Conservation (phyloP, 345 rosid genomes). For the Heritiera fomes region DNA sequence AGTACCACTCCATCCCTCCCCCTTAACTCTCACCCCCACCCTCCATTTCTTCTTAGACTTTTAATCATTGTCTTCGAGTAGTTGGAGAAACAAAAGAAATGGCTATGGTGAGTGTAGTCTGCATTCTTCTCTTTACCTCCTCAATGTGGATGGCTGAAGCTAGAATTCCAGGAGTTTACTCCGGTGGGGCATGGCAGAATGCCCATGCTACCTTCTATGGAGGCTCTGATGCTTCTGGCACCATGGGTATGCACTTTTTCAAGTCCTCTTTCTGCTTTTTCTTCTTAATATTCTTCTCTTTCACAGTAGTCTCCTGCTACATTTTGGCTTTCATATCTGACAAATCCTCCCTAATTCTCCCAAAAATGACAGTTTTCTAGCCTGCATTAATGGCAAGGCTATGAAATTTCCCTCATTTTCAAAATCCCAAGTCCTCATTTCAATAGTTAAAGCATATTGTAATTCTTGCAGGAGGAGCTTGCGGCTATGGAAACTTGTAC, state of each 20-base stretch:
- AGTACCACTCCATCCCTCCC: constrained; percentile 10
- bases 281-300: not conserved
- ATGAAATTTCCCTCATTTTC: not conserved
- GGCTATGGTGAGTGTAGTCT: constrained; percentile 17
- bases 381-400: not conserved
- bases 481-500: constrained; percentile 78
- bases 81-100: not conserved
- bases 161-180: constrained; percentile 75
- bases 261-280: not conserved
- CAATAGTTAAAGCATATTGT: not conserved
- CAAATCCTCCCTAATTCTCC: not conserved
- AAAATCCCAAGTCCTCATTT: not conserved
- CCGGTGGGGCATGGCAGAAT: constrained; percentile 65
- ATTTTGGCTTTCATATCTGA: not conserved
- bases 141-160: constrained; percentile 48
- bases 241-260: constrained; percentile 56
- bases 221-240: constrained; percentile 85
- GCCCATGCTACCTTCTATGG: constrained; percentile 96
- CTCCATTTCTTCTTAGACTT: not conserved
- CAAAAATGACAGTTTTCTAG: not conserved
- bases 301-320: not conserved
- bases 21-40: not conserved
- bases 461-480: constrained; percentile 56
- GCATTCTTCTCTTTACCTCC: constrained; percentile 27
- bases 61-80: not conserved